phyloP scores from a whole-genome alignment of 768 basidiomycete species.

The Rossbeevera mucosa region DNA sequence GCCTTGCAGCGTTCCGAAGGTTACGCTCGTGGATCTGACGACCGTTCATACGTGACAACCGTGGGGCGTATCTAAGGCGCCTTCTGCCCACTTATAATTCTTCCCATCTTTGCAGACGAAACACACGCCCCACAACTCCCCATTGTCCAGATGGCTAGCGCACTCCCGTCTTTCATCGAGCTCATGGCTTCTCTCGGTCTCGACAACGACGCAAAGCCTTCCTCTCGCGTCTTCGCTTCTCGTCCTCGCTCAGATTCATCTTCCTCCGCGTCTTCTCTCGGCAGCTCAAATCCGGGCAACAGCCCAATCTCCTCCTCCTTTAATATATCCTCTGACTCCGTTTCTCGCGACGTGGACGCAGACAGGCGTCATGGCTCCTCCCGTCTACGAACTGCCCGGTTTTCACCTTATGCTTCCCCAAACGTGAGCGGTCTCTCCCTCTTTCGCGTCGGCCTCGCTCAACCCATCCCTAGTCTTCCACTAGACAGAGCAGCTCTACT shows the following conservation, averaged over 20 bases:
- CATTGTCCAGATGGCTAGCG: conserved; percentile 47
- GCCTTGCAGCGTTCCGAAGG: conserved; percentile 17
- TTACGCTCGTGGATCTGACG: conserved; percentile 28
- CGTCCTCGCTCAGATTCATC: conserved; percentile 41
- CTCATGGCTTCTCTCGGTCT: conserved; percentile 82
- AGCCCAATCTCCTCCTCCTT: conserved; percentile 34
- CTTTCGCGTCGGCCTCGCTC: not conserved
- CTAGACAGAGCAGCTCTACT: conserved; percentile 45
- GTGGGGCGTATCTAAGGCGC: conserved; percentile 35
- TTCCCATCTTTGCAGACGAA: not conserved
- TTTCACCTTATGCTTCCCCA: conserved; percentile 29
- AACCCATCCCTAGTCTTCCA: conserved; percentile 31
- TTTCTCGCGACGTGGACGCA: conserved; percentile 26
- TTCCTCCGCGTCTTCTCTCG: conserved; percentile 42
- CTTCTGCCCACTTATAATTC: conserved; percentile 23
- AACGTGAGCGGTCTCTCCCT: conserved; percentile 15
- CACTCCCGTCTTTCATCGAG: conserved; percentile 83
- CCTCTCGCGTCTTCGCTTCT: conserved; percentile 22
- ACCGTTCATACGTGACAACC: conserved; percentile 34
- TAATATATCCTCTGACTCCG: conserved; percentile 30
- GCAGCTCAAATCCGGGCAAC: conserved; percentile 32
- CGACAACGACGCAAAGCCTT: conserved; percentile 41
- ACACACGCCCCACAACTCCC: conserved; percentile 1
- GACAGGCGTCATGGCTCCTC: conserved; percentile 27
- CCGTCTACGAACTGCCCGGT: conserved; percentile 27